Percentiles rank a stretch among this genome's conserved stretches.
These are phyloP conservation scores for Diversispora epigaea DNA, from an alignment of 192 early-diverging fungal species.

Conservation along the genomic window DNA sequence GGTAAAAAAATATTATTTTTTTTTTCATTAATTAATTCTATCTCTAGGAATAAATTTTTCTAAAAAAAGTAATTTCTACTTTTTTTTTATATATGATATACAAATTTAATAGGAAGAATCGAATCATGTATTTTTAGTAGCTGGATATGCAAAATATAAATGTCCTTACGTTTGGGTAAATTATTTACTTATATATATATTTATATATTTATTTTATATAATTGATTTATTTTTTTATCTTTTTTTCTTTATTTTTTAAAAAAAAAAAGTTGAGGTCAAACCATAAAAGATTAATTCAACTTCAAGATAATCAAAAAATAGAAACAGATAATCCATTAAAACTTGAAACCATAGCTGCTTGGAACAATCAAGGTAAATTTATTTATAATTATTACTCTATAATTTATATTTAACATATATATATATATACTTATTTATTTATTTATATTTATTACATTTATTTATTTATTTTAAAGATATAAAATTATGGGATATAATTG, in stretches of 20 bases:
- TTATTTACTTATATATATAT: not conserved
- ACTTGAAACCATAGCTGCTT: constrained; percentile 62
- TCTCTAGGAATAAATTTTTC: too few relatives aligned
- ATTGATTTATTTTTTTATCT: constrained; percentile 19
- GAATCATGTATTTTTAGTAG: constrained; percentile 61
- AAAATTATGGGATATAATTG: constrained; percentile 64
- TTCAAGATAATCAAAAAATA: constrained; percentile 48
- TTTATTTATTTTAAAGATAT: constrained; percentile 44
- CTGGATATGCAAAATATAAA: constrained; percentile 68
- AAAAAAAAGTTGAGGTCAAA: constrained; percentile 49
- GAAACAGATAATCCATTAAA: constrained; percentile 63
- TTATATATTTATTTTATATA: not conserved
- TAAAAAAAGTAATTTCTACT: not conserved
- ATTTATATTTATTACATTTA: not conserved
- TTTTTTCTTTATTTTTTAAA: too few relatives aligned
- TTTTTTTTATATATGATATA: constrained; percentile 21
- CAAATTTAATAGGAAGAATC: constrained; percentile 44
- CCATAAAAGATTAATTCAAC: constrained; percentile 54
- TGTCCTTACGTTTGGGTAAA: constrained; percentile 73
- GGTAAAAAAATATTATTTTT: not conserved
- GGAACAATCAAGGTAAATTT: constrained; percentile 52
- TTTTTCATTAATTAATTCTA: too few relatives aligned
- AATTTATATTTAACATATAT: not conserved
- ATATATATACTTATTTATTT: not conserved
- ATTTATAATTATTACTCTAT: not conserved